Evolutionary conservation across 345 rosid genomes (phyloP).

Genomic region (Eucalyptus curtisii): DNA sequence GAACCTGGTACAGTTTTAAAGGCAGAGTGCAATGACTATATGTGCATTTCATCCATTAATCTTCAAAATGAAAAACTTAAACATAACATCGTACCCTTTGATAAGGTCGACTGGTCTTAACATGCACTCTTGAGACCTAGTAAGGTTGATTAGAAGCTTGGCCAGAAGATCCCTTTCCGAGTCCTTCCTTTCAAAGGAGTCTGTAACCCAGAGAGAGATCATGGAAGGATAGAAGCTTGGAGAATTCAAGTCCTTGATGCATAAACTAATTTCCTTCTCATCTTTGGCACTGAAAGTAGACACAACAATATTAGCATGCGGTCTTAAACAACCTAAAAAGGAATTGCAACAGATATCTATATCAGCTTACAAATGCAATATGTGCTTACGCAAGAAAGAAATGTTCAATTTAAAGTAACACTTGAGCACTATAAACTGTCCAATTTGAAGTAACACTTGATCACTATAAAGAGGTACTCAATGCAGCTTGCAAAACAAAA

Average conservation of each 20-base stretch:
- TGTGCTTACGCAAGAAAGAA: neutral
- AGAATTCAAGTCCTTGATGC: slow-evolving; percentile 81
- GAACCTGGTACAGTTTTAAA: slow-evolving; percentile 30
- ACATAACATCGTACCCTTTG: slow-evolving; percentile 43
- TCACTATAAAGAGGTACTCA: neutral
- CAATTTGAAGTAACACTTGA: neutral
- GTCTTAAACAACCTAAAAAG: neutral
- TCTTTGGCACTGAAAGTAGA: slow-evolving; percentile 58
- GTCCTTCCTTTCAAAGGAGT: slow-evolving; percentile 95
- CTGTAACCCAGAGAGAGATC: slow-evolving; percentile 86
- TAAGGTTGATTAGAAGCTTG: slow-evolving; percentile 61
- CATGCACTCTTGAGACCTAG: slow-evolving; percentile 31
- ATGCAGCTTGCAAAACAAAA: neutral
- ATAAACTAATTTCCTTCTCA: slow-evolving; percentile 69
- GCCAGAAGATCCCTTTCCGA: slow-evolving; percentile 76
- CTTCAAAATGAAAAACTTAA: neutral
- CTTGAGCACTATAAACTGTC: neutral
- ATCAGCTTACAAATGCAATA: neutral
- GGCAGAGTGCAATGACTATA: neutral
- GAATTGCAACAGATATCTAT: neutral
- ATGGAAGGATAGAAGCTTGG: slow-evolving; percentile 71
- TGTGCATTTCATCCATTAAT: neutral
- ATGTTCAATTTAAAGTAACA: neutral
- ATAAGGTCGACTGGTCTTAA: slow-evolving; percentile 42
- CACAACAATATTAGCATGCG: neutral